Base-by-base conservation (phyloP, 805 yeast genomes). In the Lachancea kluyveri region DNA sequence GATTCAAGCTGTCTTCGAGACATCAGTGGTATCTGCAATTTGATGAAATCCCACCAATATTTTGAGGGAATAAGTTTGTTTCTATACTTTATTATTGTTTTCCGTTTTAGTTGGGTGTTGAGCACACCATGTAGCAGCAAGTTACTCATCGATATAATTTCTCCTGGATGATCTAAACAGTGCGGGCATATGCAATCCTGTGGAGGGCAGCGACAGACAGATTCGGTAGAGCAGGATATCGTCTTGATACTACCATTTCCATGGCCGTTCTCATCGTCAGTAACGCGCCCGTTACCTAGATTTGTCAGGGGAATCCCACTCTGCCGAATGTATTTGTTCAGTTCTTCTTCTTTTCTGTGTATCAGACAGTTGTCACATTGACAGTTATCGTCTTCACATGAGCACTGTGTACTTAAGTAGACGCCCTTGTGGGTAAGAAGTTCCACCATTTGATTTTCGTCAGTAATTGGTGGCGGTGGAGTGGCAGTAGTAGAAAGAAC, bases 341-440 rank as follows among this genome's bases (percentile, higher is more conserved):
- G 24, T 36, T 57, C 62, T 6, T 46, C 53, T 26, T 57, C 62
- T 33, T 53, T 48, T 36, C 62, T 49, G 33, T 57, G 62, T 6
- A 57, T 45, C 12, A 57, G 30, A 36, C 62, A 57, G 24, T 56
- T 56, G 9, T 50, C 42, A 35, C 62, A 57, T 21, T 29, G 44
- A 37, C 62, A 57, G 17, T 45, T 40, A 17, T 42, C 52, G 30
- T 51, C 60, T 4, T 40, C 41, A 40, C 62, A 57, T 7, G 57
- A 48, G 35, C 62, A 57, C 15, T 50, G 45, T 1, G 61, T 46
- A 28, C 60, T 57, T 21, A 57, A 30, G 22, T 40, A 55, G 3
- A 56, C 36, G 11, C 60, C 58, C 28, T 52, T 47, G 24, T 52
- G 60, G 3, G 60, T 55, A 12, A 56, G 42, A 3, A 56, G 42